A percentile compares a stretch with the other conserved stretches of the same genome.
Conservation (phyloP, 768 basidiomycete genomes). For the Tulasnella sp. region DNA sequence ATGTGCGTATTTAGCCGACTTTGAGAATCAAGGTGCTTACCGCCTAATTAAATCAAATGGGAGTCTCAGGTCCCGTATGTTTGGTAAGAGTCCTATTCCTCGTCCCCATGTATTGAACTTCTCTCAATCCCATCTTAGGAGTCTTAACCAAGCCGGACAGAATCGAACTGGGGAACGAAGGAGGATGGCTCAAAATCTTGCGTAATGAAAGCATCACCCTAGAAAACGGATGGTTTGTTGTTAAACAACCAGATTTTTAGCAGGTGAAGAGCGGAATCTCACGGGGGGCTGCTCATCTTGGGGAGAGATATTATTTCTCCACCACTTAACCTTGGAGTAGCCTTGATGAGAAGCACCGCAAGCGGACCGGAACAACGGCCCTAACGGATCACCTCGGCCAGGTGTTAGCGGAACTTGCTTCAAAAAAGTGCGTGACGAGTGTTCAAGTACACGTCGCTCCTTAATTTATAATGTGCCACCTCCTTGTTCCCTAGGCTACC, state of each 20-base stretch:
- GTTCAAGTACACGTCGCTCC: too few species aligned
- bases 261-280: constrained; percentile 51
- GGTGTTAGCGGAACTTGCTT: constrained; percentile 60
- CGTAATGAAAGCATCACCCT: constrained; percentile 37
- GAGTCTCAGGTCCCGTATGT: constrained; percentile 60
- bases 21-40: constrained; percentile 73
- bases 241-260: constrained; percentile 51
- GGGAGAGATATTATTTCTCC: constrained; percentile 57
- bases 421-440: constrained; percentile 36
- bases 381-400: constrained; percentile 56
- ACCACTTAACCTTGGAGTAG: not conserved
- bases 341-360: constrained; percentile 37
- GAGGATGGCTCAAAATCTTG: too few species aligned
- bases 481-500: constrained; percentile 6
- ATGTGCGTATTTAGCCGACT: constrained; percentile 54
- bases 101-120: too few species aligned
- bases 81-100: constrained; percentile 33
- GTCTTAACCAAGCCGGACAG: constrained; percentile 39
- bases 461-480: not conserved
- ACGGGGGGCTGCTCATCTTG: constrained; percentile 58
- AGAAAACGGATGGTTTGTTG: constrained; percentile 57
- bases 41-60: constrained; percentile 59
- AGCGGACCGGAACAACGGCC: constrained; percentile 55
- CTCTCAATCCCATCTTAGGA: too few species aligned
- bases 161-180: too few species aligned